Percentiles rank a stretch among this genome's conserved stretches.
Evolutionary conservation across 2,329 filamentous ascomycete species (phyloP).

Genomic region (Nothophaeocryptopus gaeumannii): DNA sequence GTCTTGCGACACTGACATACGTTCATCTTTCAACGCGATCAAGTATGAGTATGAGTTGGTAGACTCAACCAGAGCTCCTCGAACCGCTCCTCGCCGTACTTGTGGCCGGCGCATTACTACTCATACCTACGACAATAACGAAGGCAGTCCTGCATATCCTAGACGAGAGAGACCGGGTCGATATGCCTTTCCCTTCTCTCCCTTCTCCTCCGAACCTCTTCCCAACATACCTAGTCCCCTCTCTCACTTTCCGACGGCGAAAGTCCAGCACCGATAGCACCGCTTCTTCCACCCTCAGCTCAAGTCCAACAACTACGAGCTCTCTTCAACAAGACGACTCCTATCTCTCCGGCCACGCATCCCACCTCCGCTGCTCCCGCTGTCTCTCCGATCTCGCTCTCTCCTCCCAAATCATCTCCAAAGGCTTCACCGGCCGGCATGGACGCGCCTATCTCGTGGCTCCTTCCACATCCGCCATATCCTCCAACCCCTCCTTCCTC

Average conservation of each 20-base stretch:
- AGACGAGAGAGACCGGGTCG: not conserved
- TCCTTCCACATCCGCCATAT: constrained; percentile 38
- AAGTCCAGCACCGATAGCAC: constrained; percentile 41
- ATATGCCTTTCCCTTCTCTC: constrained; percentile 29
- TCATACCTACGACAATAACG: too few relatives aligned
- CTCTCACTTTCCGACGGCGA: constrained; percentile 48
- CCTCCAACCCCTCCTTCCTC: constrained; percentile 21
- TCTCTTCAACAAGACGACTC: constrained; percentile 26
- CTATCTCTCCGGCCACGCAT: constrained; percentile 49
- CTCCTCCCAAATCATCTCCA: constrained; percentile 59
- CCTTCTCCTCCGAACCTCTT: constrained; percentile 42
- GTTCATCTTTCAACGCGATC: too few relatives aligned
- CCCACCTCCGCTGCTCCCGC: constrained; percentile 57
- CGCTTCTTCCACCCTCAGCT: constrained; percentile 33
- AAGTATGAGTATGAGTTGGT: not conserved
- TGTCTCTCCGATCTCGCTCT: constrained; percentile 60
- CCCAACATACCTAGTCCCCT: constrained; percentile 52
- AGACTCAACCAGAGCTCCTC: not conserved
- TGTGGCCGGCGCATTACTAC: too few relatives aligned
- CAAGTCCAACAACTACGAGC: constrained; percentile 25
- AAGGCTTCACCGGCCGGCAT: constrained; percentile 64
- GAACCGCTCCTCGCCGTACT: not conserved
- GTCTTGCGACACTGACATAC: too few relatives aligned
- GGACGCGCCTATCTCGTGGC: constrained; percentile 63
- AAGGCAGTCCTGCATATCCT: not conserved